Percentiles rank a stretch among this genome's conserved stretches.
These are phyloP conservation scores for Fraxinus ornus DNA, from an alignment of 305 asterid genomes.

Conservation along the genomic window DNA sequence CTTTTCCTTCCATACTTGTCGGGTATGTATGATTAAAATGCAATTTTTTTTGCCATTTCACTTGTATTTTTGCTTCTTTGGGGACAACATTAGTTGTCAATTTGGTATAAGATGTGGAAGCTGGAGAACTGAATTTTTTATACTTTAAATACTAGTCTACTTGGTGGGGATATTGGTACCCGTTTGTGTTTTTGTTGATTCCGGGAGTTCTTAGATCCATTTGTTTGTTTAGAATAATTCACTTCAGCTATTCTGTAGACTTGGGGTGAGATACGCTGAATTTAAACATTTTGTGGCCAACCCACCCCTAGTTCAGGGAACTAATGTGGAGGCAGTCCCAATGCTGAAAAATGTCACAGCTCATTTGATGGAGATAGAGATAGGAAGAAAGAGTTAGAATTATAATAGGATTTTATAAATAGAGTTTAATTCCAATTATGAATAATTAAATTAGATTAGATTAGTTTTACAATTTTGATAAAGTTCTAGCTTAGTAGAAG, in stretches of 20 bases:
- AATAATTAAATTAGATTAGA: not conserved
- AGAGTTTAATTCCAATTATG: not conserved
- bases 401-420: not conserved
- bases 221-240: not conserved
- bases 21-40: conserved; percentile 60
- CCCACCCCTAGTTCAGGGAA: not conserved
- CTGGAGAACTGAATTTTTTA: conserved; percentile 8
- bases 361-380: not conserved
- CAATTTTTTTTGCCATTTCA: not conserved
- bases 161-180: conserved; percentile 1
- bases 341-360: not conserved
- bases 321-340: not conserved
- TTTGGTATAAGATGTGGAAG: conserved; percentile 5
- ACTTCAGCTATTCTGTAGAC: not conserved
- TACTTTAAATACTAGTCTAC: not conserved
- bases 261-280: not conserved
- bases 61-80: conserved; percentile 10
- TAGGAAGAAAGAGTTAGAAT: not conserved
- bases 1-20: conserved; percentile 95
- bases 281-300: not conserved
- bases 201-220: not conserved
- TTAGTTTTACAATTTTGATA: not conserved
- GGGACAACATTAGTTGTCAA: conserved; percentile 4
- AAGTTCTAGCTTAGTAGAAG: not conserved
- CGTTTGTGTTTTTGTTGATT: not conserved